Evolutionary conservation across 2,329 filamentous ascomycete species (phyloP).

Genomic region (Basipetospora sp.): DNA sequence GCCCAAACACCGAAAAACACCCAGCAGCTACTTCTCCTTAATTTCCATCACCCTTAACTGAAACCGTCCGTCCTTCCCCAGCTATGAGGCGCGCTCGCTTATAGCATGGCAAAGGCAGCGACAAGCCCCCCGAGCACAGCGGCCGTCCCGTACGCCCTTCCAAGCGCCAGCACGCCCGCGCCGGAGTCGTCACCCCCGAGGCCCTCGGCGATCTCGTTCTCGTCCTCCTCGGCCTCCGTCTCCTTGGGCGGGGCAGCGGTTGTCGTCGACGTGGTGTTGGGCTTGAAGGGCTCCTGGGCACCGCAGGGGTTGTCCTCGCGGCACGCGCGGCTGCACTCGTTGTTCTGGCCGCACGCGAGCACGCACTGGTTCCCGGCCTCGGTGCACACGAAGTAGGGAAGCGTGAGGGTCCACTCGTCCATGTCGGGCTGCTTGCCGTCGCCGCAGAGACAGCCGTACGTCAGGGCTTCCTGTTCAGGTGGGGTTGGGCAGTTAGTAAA

Average conservation of each 20-base stretch:
- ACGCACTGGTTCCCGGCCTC: slow-evolving; percentile 60
- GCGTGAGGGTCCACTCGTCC: slow-evolving; percentile 61
- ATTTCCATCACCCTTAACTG: no score
- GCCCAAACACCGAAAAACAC: no score
- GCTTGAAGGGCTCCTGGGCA: slow-evolving; percentile 45
- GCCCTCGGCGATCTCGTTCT: slow-evolving; percentile 9
- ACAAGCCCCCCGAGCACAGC: slow-evolving; percentile 24
- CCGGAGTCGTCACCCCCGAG: slow-evolving; percentile 13
- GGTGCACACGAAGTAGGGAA: slow-evolving; percentile 64
- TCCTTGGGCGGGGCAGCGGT: slow-evolving; percentile 14
- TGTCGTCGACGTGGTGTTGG: slow-evolving; percentile 36
- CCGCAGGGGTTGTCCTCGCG: slow-evolving; percentile 57
- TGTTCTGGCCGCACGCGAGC: slow-evolving; percentile 38
- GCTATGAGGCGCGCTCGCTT: slow-evolving; percentile 7
- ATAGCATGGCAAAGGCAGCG: slow-evolving; percentile 27
- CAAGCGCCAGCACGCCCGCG: slow-evolving; percentile 16
- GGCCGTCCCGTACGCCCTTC: slow-evolving; percentile 20
- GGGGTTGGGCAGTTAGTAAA: neutral
- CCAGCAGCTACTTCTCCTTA: no score
- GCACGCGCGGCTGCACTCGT: slow-evolving; percentile 46
- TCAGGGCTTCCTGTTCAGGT: slow-evolving; percentile 44
- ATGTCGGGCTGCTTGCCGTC: slow-evolving; percentile 54
- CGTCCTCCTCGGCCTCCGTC: slow-evolving; percentile 6
- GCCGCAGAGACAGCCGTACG: slow-evolving; percentile 59
- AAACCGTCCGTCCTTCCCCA: no score